Evolutionary conservation across 1,139 yeast genomes (phyloP), one percentile per base, ranked within the genome.

Genomic region (Protomyces pachydermus): DNA sequence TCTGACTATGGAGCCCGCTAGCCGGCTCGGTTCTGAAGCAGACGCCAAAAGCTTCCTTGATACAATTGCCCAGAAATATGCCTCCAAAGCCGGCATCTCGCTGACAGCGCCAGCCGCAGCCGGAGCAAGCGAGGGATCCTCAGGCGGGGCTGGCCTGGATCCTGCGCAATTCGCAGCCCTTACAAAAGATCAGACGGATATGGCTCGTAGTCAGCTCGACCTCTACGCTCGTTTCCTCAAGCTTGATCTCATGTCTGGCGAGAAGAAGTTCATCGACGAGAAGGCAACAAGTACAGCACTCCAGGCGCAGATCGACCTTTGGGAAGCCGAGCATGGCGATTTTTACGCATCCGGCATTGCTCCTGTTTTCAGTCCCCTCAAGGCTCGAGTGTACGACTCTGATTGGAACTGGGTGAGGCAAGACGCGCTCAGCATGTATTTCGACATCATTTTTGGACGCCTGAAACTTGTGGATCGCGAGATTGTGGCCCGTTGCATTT

Each of bases 401-500:
- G 91, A 91, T 78, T 93, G 98, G 98, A 95, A 95, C 78, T 93
- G 98, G 98, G 97, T 98, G 55, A 88, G 97, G 78, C 98, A 93
- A 80, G 97, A 95, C 76, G 88, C 95, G 68, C 80, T 93, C 71
- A 85, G 91, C 61, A 87, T 93, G 91, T 93, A 90, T 80, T 93
- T 84, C 75, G 97, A 93, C 78, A 90, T 93, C 72, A 90, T 93
- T 72, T 95, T 93, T 76, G 98, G 98, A 74, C 87, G 89, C 70
- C 82, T 93, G 71, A 85, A 86, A 56, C 86, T 90, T 66, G 87
- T 93, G 70, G 98, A 93, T 75, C 86, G 98, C 76, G 97, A 93
- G 79, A 91, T 95, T 69, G 96, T 93, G 67, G 84, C 91, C 70
- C 96, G 91, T 76, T 95, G 98, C 78, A 91, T 93, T 73, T 91